Base-by-base conservation (phyloP, 495 filamentous ascomycete species). In the Choiromyces venosus region DNA sequence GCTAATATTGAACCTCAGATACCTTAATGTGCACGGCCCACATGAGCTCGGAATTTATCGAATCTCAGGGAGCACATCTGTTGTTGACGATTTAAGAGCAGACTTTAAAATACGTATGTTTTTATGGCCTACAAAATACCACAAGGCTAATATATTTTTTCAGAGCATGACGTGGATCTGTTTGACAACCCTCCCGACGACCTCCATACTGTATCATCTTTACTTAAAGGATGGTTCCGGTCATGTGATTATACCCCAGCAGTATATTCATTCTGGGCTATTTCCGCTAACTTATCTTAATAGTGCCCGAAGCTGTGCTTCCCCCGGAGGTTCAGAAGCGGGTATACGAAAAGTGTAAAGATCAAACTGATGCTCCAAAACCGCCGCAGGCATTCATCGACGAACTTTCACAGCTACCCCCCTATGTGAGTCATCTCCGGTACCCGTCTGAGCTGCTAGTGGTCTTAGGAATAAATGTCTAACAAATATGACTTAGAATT, bases 281-380 rank as follows among this genome's bases (percentile, higher is more conserved):
- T 37, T 35, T 10, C 36, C 69, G 46, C 33, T 68, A 64, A 52
- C 69, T 14, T 36, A 38, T 12, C 33, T 21, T 2, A 14, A 67
- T 68, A 76, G 74, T 81, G 38, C 79, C 79, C 35, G 79, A 76
- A n/a, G 79, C 79, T 37, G 74, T 81, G 65, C 73, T 81, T 35
- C 79, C 79, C 19, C 68, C 75, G 36, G 79, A 81, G 46, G 75
- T 79, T 35, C 80, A 81, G 52, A 81, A 79, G 46, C 74, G 79
- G 65, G 77, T 81, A 64, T 81, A 81, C 44, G 80, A 81, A 46
- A 79, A 78, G 39, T 81, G 80, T 70, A 81, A 81, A 67, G 79
- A 81, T 36, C 40, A 79, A 46, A 79, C 80, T 8, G 80, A 81
- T 40, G 72, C 79, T 35, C 35, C 66, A 19, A 76, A 75, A 40